Percentiles rank a stretch among this genome's conserved stretches.
These are phyloP conservation scores for Talaromyces nanjingensis DNA, from an alignment of 495 filamentous ascomycete species.

Conservation along the genomic window DNA sequence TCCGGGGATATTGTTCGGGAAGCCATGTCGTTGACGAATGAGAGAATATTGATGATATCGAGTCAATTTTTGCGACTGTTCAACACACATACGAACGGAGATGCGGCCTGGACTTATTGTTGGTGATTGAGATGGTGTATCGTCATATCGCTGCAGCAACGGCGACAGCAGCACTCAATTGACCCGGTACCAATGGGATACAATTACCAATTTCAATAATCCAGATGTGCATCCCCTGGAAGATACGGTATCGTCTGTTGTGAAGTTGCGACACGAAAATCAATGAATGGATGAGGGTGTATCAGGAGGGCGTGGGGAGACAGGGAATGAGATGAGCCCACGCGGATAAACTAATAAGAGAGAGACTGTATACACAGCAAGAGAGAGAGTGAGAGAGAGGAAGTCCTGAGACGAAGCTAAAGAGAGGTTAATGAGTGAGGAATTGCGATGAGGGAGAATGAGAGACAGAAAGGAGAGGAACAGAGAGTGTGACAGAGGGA, in stretches of 20 bases:
- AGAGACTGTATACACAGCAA: conserved; percentile 6
- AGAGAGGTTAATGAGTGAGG: not conserved
- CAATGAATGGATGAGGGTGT: not conserved
- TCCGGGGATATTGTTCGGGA: conserved; percentile 4
- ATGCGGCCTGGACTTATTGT: not conserved
- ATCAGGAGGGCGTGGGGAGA: not conserved
- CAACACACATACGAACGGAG: not conserved
- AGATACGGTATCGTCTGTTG: not conserved
- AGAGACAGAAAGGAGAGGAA: conserved; percentile 7
- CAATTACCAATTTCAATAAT: not conserved
- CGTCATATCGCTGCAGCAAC: not conserved
- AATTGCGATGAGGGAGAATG: not conserved
- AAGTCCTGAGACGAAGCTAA: not conserved
- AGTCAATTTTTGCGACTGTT: not conserved
- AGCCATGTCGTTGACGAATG: not conserved
- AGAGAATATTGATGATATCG: not conserved
- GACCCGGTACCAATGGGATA: not conserved
- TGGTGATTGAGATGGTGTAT: not conserved
- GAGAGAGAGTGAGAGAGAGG: conserved; percentile 3
- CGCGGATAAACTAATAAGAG: not conserved
- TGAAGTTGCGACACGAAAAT: not conserved
- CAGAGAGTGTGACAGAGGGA: conserved; percentile 3
- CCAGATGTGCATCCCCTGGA: not conserved
- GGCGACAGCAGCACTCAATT: not conserved
- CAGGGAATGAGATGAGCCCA: not conserved